These are phyloP conservation scores for Cryomyces minteri DNA, from an alignment of 495 filamentous ascomycete species.

Conservation along the genomic window DNA sequence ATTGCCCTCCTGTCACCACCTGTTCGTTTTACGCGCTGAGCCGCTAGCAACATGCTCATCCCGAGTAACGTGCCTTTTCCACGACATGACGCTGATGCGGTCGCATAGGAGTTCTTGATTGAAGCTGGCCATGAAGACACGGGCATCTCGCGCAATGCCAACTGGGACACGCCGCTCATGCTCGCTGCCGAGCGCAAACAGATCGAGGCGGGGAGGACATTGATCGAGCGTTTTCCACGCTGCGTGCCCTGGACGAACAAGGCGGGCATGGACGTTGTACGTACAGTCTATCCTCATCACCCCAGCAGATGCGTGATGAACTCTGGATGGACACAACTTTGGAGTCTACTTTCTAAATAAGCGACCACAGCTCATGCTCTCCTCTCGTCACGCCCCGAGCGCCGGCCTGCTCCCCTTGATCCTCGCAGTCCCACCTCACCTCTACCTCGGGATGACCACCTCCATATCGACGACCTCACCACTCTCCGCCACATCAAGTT, in stretches of 20 bases:
- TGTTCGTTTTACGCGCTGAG: constrained; percentile 8
- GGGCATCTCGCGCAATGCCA: constrained; percentile 46
- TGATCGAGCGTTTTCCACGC: constrained; percentile 27
- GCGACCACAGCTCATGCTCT: constrained; percentile 15
- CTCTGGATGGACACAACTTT: too few relatives aligned
- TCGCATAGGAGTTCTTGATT: constrained; percentile 29
- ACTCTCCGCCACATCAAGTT: neutral
- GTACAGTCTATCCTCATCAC: neutral
- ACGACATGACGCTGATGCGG: too few relatives aligned
- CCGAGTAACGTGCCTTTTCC: too few relatives aligned
- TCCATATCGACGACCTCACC: neutral
- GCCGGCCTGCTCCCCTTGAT: constrained; percentile 10
- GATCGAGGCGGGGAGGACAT: constrained; percentile 41
- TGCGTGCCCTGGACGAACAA: constrained; percentile 14
- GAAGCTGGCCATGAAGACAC: constrained; percentile 24
- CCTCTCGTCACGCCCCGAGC: constrained; percentile 10
- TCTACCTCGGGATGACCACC: too few relatives aligned
- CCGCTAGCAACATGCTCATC: too few relatives aligned
- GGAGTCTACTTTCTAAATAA: too few relatives aligned
- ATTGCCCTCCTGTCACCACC: constrained; percentile 21
- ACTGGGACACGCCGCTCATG: constrained; percentile 50
- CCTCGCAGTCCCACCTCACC: neutral
- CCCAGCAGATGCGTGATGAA: too few relatives aligned
- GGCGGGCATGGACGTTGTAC: constrained; percentile 26
- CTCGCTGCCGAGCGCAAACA: constrained; percentile 29